Evolutionary conservation across 345 rosid species (phyloP), one percentile per base, ranked within the genome.

Genomic region (Trapa incisa): DNA sequence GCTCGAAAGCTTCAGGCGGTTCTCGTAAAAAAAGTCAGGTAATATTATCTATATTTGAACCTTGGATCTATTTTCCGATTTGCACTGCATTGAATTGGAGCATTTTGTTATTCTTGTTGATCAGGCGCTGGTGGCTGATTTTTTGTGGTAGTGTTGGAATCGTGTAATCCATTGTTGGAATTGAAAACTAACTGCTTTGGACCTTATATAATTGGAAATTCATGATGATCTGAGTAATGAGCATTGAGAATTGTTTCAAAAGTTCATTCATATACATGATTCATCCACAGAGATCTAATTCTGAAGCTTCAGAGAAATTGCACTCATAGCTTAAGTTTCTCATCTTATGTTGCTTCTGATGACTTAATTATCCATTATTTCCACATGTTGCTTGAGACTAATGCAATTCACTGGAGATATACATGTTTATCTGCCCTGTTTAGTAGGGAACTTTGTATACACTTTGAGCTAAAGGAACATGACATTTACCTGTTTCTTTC

Each of bases 1-100:
- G 84, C 94, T 11, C 90, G 86, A 65, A 93, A 90, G 79, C 94
- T 93, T 70, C 80, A 88, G 70, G 67, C 89, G 33, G 85, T 93
- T 65, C 93, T 87, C 80, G 66, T 80, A 70, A 82, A 83, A 82
- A 87, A 87, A 83, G 86, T 80, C 88, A 83, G 89, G 92, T 84
- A 73, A 62, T 3, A 6, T 36, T 12, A 47, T 36, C 37, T 3
- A 11, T 67, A 70, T 37, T 41, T 12, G 54, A 50, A 15, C 68
- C 50, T 73, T 57, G 13, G 6, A 22, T 32, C 1, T 4, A 1
- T 9, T 22, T 2, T 4, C 13, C 5, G 14, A 7, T 1, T 57
- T 14, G 12, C 3, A 22, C 29, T 22, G 35, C 61, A 57, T 29
- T 29, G 57, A 52, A 52, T 52, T 52, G 57, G 57, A 2, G 22